phyloP scores from a whole-genome alignment of 1,284 basidiomycete genomes.

The Puccinia novopanici region DNA sequence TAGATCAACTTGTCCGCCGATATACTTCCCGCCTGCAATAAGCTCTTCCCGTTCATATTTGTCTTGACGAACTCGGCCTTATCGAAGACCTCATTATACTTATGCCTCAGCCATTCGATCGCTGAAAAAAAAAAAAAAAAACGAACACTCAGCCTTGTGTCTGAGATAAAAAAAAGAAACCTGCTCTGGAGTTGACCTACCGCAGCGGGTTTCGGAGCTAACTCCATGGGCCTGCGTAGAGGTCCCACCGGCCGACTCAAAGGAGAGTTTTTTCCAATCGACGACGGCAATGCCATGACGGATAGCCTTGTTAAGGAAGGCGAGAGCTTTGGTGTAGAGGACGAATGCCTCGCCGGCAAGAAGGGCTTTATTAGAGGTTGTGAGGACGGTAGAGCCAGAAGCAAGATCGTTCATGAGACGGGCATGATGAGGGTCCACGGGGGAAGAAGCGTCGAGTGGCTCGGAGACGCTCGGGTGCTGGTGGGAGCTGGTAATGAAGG shows the following conservation, averaged over 20 bases:
- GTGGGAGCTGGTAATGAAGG: constrained; percentile 12
- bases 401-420: not conserved
- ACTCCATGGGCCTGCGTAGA: constrained; percentile 54
- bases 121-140: constrained; percentile 55
- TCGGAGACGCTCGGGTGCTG: not conserved
- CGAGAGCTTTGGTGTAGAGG: constrained; percentile 88
- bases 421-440: too few species aligned
- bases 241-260: too few species aligned
- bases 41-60: constrained; percentile 61
- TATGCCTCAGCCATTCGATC: constrained; percentile 65
- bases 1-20: constrained; percentile 65
- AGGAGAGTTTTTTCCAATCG: constrained; percentile 61
- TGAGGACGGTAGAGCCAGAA: not conserved
- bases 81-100: constrained; percentile 66
- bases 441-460: too few species aligned
- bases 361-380: not conserved
- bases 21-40: constrained; percentile 59
- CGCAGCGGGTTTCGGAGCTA: constrained; percentile 64
- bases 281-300: constrained; percentile 62
- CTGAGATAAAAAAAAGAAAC: not conserved
- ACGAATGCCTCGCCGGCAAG: constrained; percentile 69
- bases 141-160: not conserved
- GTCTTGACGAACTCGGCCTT: constrained; percentile 65
- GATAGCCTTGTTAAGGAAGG: constrained; percentile 88
- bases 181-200: constrained; percentile 58